Evolutionary conservation across 1,284 basidiomycete genomes (phyloP).

Genomic region (Malassezia obtusa): DNA sequence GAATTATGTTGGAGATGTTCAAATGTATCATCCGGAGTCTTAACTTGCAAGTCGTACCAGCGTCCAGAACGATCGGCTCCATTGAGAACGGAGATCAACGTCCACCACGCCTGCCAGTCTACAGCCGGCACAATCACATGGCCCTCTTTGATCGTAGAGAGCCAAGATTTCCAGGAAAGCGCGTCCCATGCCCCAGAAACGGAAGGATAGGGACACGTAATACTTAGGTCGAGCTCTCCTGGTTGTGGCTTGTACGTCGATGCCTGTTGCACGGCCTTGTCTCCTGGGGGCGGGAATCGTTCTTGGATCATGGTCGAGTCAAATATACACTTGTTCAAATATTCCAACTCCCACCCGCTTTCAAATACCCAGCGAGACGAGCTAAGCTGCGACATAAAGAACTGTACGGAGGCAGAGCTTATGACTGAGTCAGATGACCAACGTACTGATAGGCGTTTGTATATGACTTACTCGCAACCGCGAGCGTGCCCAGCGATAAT

Average conservation of each 20-base stretch:
- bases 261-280: slow-evolving; percentile 14
- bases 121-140: slow-evolving; percentile 36
- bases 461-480: slow-evolving; percentile 27
- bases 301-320: slow-evolving; percentile 27
- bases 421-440: slow-evolving; percentile 10
- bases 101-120: slow-evolving; percentile 46
- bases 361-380: slow-evolving; percentile 23
- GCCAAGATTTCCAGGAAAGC: slow-evolving; percentile 31
- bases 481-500: slow-evolving; percentile 39
- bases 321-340: slow-evolving; percentile 42
- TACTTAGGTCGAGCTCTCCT: slow-evolving; percentile 20
- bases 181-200: slow-evolving; percentile 27
- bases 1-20: slow-evolving; percentile 26
- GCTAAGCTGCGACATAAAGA: slow-evolving; percentile 27
- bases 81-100: slow-evolving; percentile 39
- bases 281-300: slow-evolving; percentile 37
- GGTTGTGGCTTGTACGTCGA: slow-evolving; percentile 16
- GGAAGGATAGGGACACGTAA: slow-evolving; percentile 33
- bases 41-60: slow-evolving; percentile 38
- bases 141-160: slow-evolving; percentile 25
- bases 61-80: slow-evolving; percentile 37
- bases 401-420: slow-evolving; percentile 22
- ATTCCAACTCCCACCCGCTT: slow-evolving; percentile 45
- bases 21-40: slow-evolving; percentile 31
- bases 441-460: slow-evolving; percentile 26